phyloP scores from a whole-genome alignment of 2,329 filamentous ascomycete genomes.

The Aspergillus terreus region DNA sequence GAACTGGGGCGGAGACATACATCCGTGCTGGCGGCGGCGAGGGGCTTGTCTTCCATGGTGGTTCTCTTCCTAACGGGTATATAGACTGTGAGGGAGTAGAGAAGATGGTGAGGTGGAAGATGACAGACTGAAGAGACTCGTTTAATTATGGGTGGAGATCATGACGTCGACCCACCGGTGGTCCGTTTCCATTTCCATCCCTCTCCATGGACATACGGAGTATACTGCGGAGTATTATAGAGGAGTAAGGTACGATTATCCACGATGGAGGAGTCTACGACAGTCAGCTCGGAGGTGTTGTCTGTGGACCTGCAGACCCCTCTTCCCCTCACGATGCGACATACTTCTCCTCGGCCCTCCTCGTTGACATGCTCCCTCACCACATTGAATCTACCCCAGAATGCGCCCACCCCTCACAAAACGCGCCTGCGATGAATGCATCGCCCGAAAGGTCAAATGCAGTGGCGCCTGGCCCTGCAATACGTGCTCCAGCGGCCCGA shows the following conservation, averaged over 20 bases:
- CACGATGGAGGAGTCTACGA: no score
- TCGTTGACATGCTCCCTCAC: neutral
- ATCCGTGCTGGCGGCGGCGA: slow-evolving; percentile 28
- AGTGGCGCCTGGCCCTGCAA: slow-evolving; percentile 26
- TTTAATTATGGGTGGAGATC: no score
- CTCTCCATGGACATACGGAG: no score
- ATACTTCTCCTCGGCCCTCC: neutral
- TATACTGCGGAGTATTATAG: no score
- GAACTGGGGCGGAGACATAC: slow-evolving; percentile 13
- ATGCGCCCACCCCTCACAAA: slow-evolving; percentile 19
- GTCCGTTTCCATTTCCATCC: neutral
- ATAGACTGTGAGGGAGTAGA: neutral
- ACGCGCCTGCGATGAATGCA: slow-evolving; percentile 28
- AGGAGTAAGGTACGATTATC: no score
- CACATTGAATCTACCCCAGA: no score
- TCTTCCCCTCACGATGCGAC: neutral
- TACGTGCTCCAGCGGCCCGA: slow-evolving; percentile 20
- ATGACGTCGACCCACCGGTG: no score
- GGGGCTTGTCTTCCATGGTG: slow-evolving; percentile 24
- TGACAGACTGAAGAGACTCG: neutral
- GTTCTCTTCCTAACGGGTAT: no score
- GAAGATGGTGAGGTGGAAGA: neutral
- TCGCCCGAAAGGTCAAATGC: slow-evolving; percentile 29
- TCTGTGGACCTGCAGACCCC: neutral
- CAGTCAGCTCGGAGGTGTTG: no score